A percentile compares a stretch with the other conserved stretches of the same genome.
These are phyloP conservation scores for Funneliformis geosporum DNA, from an alignment of 192 early-diverging fungal genomes.

Conservation along the genomic window DNA sequence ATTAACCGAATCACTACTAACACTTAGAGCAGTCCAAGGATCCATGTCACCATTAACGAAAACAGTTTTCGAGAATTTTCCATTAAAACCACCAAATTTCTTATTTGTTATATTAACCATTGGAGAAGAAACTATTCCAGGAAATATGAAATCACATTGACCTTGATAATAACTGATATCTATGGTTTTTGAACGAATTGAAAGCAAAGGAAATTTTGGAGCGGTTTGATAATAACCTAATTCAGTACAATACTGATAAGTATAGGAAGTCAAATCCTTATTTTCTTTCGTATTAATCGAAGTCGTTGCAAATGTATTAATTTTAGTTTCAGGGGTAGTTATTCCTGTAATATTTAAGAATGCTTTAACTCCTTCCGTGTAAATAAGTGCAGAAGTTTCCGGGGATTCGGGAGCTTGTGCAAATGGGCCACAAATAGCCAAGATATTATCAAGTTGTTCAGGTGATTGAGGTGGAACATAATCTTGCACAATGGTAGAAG, in stretches of 20 bases:
- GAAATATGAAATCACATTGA: slow-evolving; percentile 29
- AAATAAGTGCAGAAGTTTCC: not conserved
- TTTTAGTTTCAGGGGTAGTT: not conserved
- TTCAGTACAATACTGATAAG: slow-evolving; percentile 23
- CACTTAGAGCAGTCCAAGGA: slow-evolving; percentile 18
- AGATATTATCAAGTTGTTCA: slow-evolving; percentile 4
- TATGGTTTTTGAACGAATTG: slow-evolving; percentile 10
- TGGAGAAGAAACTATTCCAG: slow-evolving; percentile 11
- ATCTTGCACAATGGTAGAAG: slow-evolving; percentile 1
- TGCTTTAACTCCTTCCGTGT: not conserved
- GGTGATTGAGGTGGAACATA: slow-evolving; percentile 21
- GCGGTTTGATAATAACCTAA: slow-evolving; percentile 28
- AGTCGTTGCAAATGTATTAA: not conserved
- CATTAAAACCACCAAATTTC: slow-evolving; percentile 9
- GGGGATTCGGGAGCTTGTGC: not conserved
- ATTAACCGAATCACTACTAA: not conserved
- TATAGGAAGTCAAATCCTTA: slow-evolving; percentile 9
- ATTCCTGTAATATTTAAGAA: not conserved
- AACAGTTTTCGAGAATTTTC: not conserved
- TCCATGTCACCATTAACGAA: slow-evolving; percentile 14
- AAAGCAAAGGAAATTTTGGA: slow-evolving; percentile 1
- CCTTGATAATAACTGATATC: slow-evolving; percentile 12
- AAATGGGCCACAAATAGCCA: not conserved
- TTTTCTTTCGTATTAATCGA: not conserved
- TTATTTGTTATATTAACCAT: not conserved